Evolutionary conservation across 73 alveolate species (phyloP).

Genomic region (Paraurostyla sp.): DNA sequence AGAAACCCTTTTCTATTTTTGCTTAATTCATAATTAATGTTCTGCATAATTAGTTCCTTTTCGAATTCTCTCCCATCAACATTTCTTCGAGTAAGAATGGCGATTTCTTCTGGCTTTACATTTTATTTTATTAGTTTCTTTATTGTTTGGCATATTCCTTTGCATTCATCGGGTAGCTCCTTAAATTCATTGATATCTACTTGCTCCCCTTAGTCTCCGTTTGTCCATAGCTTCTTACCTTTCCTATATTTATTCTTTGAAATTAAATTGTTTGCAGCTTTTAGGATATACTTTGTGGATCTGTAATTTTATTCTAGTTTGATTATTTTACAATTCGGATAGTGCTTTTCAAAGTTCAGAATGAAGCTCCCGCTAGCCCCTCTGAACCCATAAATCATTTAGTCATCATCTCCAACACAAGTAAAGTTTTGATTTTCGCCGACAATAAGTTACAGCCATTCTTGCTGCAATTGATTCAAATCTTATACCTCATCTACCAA

Average conservation of each 20-base stretch:
- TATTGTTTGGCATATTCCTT: constrained; percentile 33
- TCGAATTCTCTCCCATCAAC: constrained; percentile 44
- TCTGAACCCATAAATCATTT: constrained; percentile 83
- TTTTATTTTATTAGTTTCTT: constrained; percentile 44
- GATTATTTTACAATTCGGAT: constrained; percentile 3
- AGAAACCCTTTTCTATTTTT: background rate
- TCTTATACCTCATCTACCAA: constrained; percentile 88
- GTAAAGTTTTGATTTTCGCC: constrained; percentile 60
- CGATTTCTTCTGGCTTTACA: constrained; percentile 69
- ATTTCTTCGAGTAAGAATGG: constrained; percentile 75
- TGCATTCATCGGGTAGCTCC: constrained; percentile 50
- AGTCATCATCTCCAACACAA: constrained; percentile 89
- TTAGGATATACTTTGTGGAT: constrained; percentile 73
- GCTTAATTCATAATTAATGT: constrained; percentile 58
- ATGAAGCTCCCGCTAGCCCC: constrained; percentile 81
- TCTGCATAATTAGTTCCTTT: constrained; percentile 52
- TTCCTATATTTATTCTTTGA: constrained; percentile 59
- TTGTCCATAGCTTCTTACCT: constrained; percentile 37
- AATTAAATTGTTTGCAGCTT: constrained; percentile 70
- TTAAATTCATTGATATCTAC: background rate
- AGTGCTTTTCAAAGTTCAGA: constrained; percentile 61
- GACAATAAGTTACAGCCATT: constrained; percentile 60
- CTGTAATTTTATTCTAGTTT: constrained; percentile 78
- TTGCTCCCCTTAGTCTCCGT: background rate
- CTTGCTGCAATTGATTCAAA: constrained; percentile 78